A percentile compares a stretch with the other conserved stretches of the same genome.
Evolutionary conservation across 2,329 filamentous ascomycete species (phyloP).

Genomic region (Neoarthrinium moseri): DNA sequence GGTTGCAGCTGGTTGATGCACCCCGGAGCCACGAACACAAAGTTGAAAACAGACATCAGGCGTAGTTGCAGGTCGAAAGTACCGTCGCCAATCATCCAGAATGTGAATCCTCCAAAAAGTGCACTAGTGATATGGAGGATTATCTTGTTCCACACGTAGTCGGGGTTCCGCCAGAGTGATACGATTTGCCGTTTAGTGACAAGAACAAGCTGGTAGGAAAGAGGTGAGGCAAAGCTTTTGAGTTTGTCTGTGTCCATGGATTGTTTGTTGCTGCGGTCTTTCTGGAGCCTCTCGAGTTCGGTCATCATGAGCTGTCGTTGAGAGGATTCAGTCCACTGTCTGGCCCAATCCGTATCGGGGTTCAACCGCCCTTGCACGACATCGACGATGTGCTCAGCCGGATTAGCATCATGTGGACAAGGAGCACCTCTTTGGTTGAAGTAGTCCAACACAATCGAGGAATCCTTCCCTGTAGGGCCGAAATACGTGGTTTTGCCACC

Average conservation of each 20-base stretch:
- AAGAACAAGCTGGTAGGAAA: constrained; percentile 8
- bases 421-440: constrained; percentile 49
- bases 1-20: constrained; percentile 58
- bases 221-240: constrained; percentile 12
- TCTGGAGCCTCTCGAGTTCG: constrained; percentile 11
- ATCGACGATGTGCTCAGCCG: constrained; percentile 44
- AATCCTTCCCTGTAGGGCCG: constrained; percentile 51
- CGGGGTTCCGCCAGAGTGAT: constrained; percentile 17
- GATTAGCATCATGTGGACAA: constrained; percentile 37
- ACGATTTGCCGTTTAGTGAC: constrained; percentile 12
- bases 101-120: constrained; percentile 44
- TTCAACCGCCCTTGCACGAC: constrained; percentile 47
- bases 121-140: constrained; percentile 39
- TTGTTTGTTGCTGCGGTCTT: neutral
- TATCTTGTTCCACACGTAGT: constrained; percentile 45
- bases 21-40: constrained; percentile 50
- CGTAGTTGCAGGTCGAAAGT: constrained; percentile 39
- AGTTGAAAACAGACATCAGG: constrained; percentile 51
- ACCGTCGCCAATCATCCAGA: constrained; percentile 40
- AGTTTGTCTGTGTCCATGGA: neutral
- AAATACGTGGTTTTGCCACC: constrained; percentile 55
- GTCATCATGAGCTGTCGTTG: constrained; percentile 8
- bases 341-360: constrained; percentile 24
- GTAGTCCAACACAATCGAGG: constrained; percentile 46
- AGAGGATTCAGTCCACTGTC: constrained; percentile 13